These are phyloP conservation scores for Vitis hybrid DNA, from an alignment of 177 flowering plant genomes.

Conservation along the genomic window DNA sequence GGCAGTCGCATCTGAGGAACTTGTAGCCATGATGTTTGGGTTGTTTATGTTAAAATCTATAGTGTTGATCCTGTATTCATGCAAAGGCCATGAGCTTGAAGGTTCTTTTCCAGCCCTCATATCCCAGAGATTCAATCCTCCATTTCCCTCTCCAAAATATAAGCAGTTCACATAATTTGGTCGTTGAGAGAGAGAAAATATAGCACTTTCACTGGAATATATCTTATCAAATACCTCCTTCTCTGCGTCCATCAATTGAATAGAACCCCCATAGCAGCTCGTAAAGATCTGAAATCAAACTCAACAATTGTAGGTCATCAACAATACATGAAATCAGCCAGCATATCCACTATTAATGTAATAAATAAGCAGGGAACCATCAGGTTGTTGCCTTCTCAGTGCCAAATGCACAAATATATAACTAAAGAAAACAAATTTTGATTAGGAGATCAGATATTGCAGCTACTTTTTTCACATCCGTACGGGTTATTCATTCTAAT, in stretches of 20 bases:
- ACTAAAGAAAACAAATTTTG: not conserved
- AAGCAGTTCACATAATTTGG: conserved; percentile 47
- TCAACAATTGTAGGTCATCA: not conserved
- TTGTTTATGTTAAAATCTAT: conserved; percentile 67
- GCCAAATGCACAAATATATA: too few relatives aligned
- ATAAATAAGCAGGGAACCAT: not conserved
- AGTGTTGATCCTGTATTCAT: conserved; percentile 67
- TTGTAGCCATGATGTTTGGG: conserved; percentile 69
- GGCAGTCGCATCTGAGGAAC: conserved; percentile 84
- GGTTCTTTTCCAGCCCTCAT: conserved; percentile 44
- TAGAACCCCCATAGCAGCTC: conserved; percentile 67
- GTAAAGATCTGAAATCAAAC: conserved; percentile 51
- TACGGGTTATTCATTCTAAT: too few relatives aligned
- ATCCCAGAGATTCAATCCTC: conserved; percentile 62
- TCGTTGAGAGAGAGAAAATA: conserved; percentile 60
- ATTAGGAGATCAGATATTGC: too few relatives aligned
- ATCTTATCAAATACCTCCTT: conserved; percentile 68
- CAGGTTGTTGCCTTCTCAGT: too few relatives aligned
- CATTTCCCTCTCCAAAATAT: conserved; percentile 67
- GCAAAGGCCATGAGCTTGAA: conserved; percentile 48
- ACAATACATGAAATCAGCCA: not conserved
- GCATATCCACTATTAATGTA: not conserved
- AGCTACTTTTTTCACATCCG: too few relatives aligned
- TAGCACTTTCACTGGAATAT: conserved; percentile 43
- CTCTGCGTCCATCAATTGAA: conserved; percentile 78